Conservation (phyloP, 495 filamentous ascomycete genomes). For the Cudoniella acicularis region DNA sequence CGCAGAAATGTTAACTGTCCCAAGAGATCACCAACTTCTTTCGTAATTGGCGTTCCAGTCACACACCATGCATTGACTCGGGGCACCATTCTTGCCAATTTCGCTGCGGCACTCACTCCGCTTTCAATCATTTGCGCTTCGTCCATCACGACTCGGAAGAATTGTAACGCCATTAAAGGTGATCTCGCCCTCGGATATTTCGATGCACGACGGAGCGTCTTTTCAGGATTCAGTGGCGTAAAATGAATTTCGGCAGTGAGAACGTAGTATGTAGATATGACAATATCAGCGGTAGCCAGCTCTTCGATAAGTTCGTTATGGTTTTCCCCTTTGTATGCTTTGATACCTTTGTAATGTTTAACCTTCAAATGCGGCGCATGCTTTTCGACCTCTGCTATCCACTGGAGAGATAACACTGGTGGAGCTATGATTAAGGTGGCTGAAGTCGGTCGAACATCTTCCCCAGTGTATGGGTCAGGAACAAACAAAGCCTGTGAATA, state of each 20-base stretch:
- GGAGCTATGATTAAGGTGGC: conserved; percentile 90
- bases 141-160: conserved; percentile 89
- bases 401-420: conserved; percentile 76
- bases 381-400: conserved; percentile 70
- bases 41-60: conserved; percentile 86
- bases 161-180: conserved; percentile 72
- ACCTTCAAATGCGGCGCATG: conserved; percentile 44
- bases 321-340: conserved; percentile 27
- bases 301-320: conserved; percentile 43
- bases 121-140: conserved; percentile 96
- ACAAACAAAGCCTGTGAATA: conserved; percentile 10
- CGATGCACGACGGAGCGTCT: conserved; percentile 62
- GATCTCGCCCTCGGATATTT: conserved; percentile 65
- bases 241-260: conserved; percentile 76
- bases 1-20: conserved; percentile 75
- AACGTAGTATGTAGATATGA: conserved; percentile 82
- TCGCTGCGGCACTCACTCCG: conserved; percentile 78
- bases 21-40: conserved; percentile 65
- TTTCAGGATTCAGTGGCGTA: conserved; percentile 57
- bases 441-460: conserved; percentile 39
- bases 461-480: conserved; percentile 28
- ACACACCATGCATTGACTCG: conserved; percentile 86
- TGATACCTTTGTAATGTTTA: conserved; percentile 36
- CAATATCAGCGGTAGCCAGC: conserved; percentile 64
- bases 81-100: conserved; percentile 74